These are phyloP conservation scores for Boletus rex-veris DNA, from an alignment of 768 basidiomycete species.

Conservation along the genomic window DNA sequence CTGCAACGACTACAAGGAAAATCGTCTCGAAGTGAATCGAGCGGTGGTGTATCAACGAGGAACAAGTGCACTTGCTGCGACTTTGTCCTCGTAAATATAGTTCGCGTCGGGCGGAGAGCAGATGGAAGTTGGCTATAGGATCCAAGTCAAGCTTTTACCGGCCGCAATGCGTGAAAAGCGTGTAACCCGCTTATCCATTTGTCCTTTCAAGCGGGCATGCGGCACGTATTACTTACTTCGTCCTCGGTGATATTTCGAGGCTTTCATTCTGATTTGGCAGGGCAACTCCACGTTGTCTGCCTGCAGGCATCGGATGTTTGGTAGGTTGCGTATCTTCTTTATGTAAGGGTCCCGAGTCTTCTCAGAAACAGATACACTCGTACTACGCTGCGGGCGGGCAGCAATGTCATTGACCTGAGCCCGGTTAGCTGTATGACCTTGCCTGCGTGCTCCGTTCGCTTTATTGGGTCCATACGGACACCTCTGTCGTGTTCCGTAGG, in stretches of 20 bases:
- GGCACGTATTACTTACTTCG: constrained; percentile 30
- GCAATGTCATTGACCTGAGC: background rate
- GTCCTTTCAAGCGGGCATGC: constrained; percentile 34
- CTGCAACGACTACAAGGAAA: constrained; percentile 32
- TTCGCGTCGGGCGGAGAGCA: constrained; percentile 19
- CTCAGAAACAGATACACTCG: background rate
- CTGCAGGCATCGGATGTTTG: constrained; percentile 61
- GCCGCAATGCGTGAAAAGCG: constrained; percentile 47
- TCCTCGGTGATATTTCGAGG: constrained; percentile 38
- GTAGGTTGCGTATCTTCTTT: constrained; percentile 39
- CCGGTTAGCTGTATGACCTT: background rate
- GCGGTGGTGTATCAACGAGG: constrained; percentile 31
- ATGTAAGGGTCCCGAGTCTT: constrained; percentile 35
- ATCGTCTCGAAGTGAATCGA: constrained; percentile 56
- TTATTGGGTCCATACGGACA: background rate
- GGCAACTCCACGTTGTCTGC: constrained; percentile 66
- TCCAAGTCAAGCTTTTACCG: constrained; percentile 38
- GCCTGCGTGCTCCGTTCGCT: background rate
- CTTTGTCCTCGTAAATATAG: constrained; percentile 28
- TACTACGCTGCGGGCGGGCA: background rate
- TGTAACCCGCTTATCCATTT: constrained; percentile 52
- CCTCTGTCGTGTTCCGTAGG: constrained; percentile 11
- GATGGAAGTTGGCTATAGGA: constrained; percentile 22
- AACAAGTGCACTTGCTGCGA: constrained; percentile 23
- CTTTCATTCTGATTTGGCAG: constrained; percentile 48